phyloP scores from a whole-genome alignment of 2,329 filamentous ascomycete genomes.

The Plectosphaerella cucumerina region DNA sequence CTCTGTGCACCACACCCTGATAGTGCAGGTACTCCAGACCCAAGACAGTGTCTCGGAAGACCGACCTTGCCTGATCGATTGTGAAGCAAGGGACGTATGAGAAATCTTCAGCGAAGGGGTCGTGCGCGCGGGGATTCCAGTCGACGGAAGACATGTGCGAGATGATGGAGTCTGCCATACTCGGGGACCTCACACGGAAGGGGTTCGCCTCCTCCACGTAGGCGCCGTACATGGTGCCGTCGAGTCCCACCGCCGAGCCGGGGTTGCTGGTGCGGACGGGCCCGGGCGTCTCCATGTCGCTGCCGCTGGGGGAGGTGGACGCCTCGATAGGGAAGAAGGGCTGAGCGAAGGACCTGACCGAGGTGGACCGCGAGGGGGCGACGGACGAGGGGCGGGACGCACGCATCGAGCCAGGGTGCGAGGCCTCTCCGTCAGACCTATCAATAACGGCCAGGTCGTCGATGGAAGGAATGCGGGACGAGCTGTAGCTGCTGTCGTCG shows the following conservation, averaged over 20 bases:
- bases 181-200: slow-evolving; percentile 67
- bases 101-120: slow-evolving; percentile 77
- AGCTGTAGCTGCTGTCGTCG: slow-evolving; percentile 44
- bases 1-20: slow-evolving; percentile 77
- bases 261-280: slow-evolving; percentile 45
- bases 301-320: slow-evolving; percentile 25
- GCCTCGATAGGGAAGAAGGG: neutral
- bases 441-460: slow-evolving; percentile 34
- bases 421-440: slow-evolving; percentile 20
- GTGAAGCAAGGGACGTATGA: slow-evolving; percentile 94
- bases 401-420: slow-evolving; percentile 32
- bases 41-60: slow-evolving; percentile 88
- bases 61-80: slow-evolving; percentile 72
- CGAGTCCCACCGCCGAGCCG: slow-evolving; percentile 56
- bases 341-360: slow-evolving; percentile 33
- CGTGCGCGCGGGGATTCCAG: slow-evolving; percentile 52
- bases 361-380: slow-evolving; percentile 43
- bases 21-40: slow-evolving; percentile 92
- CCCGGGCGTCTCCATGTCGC: slow-evolving; percentile 50
- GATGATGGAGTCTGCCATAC: slow-evolving; percentile 73
- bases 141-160: slow-evolving; percentile 66
- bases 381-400: slow-evolving; percentile 38
- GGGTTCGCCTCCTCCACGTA: slow-evolving; percentile 57
- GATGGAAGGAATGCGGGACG: slow-evolving; percentile 36
- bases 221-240: slow-evolving; percentile 73